Conservation (phyloP, 805 yeast species). For the Myxozyma lipomycoides region DNA sequence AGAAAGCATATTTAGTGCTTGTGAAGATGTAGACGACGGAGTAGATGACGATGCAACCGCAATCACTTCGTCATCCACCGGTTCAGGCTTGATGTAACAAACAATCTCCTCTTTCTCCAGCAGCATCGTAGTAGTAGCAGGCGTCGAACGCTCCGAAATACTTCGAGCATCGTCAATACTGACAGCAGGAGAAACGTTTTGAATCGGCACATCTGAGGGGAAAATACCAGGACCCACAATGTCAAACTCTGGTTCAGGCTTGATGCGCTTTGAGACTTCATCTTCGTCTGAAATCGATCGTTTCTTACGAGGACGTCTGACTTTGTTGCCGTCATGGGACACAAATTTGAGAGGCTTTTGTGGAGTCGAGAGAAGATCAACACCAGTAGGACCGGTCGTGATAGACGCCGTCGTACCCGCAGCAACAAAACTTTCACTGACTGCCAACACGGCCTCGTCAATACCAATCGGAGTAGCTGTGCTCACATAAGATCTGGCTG, state of each 20-base stretch:
- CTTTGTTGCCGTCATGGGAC: conserved; percentile 16
- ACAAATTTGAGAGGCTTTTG: conserved; percentile 23
- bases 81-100: neutral
- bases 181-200: neutral
- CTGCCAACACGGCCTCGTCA: neutral
- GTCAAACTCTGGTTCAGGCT: neutral
- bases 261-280: neutral
- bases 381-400: neutral
- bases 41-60: neutral
- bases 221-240: neutral
- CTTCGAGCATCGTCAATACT: neutral
- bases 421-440: neutral
- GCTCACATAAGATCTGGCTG: conserved; percentile 11
- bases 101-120: neutral
- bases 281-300: neutral
- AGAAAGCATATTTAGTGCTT: neutral
- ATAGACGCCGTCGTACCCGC: neutral
- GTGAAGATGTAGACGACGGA: neutral
- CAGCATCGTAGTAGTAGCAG: neutral
- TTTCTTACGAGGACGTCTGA: conserved; percentile 20
- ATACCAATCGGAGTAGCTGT: neutral
- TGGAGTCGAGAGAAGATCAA: neutral
- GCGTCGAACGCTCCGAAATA: neutral
- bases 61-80: neutral
- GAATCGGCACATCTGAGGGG: neutral